Percentiles rank a stretch among this genome's conserved stretches.
These are phyloP conservation scores for Oxalis stricta DNA, from an alignment of 441 rosid genomes.

Conservation along the genomic window DNA sequence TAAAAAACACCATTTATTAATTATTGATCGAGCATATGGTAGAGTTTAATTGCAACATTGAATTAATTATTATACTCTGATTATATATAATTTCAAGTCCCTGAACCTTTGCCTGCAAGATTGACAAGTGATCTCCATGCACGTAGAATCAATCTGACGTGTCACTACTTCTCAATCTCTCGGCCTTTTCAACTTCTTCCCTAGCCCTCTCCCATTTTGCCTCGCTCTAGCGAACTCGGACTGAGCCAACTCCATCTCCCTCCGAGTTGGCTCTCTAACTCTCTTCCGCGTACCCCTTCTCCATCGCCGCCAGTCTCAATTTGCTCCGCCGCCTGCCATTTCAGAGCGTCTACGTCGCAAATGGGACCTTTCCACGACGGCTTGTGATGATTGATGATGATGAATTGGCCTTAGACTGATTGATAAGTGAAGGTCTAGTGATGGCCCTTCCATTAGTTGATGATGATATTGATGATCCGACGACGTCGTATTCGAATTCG, in stretches of 20 bases:
- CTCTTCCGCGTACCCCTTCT: constrained; percentile 89
- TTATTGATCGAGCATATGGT: no score
- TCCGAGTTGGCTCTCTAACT: constrained; percentile 70
- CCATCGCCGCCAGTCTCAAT: constrained; percentile 64
- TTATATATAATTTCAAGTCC: no score
- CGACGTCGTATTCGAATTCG: constrained; percentile 2
- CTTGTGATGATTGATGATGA: constrained; percentile 10
- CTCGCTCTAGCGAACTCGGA: constrained; percentile 78
- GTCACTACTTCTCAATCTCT: constrained; percentile 67
- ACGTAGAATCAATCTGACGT: constrained; percentile 45
- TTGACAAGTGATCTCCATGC: constrained; percentile 94
- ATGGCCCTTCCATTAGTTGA: constrained; percentile 24
- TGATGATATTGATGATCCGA: constrained; percentile 9
- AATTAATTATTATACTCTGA: no score
- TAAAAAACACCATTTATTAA: not conserved
- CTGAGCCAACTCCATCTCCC: constrained; percentile 90
- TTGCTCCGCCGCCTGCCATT: constrained; percentile 90
- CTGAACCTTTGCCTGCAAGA: constrained; percentile 90
- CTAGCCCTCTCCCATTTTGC: constrained; percentile 73
- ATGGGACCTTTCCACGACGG: constrained; percentile 11
- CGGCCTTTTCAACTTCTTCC: constrained; percentile 72
- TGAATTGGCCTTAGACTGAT: constrained; percentile 54
- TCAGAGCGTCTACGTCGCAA: constrained; percentile 49
- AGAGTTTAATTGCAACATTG: no score
- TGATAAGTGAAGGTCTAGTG: constrained; percentile 74